phyloP scores from a whole-genome alignment of 352 stramenopile species.

The Phytopythium boreale region DNA sequence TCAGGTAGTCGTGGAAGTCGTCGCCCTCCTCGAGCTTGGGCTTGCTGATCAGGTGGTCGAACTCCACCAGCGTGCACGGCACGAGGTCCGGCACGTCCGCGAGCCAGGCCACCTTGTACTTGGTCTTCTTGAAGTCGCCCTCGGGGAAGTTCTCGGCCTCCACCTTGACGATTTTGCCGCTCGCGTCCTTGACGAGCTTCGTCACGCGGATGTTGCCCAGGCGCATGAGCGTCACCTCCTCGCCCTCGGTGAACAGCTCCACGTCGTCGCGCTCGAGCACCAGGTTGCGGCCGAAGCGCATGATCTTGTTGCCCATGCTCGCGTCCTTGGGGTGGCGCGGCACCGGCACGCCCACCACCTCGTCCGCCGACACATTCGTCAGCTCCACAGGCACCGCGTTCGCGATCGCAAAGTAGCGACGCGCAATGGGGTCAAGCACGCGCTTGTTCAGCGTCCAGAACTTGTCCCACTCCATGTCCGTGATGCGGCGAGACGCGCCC shows the following conservation, averaged over 20 bases:
- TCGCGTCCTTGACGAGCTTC: conserved; percentile 59
- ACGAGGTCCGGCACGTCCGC: conserved; percentile 88
- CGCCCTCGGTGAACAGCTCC: conserved; percentile 90
- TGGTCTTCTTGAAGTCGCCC: conserved; percentile 94
- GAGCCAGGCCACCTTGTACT: conserved; percentile 97
- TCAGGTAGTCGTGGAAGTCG: conserved; percentile 97
- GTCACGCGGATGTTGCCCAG: conserved; percentile 93
- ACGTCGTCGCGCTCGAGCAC: conserved; percentile 96
- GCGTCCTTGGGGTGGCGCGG: conserved; percentile 81
- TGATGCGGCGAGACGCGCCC: conserved; percentile 94
- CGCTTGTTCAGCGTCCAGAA: conserved; percentile 99
- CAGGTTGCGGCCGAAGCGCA: conserved; percentile 87
- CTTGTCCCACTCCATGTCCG: conserved; percentile 99
- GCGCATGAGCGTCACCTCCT: conserved; percentile 97
- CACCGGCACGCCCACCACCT: conserved; percentile 62
- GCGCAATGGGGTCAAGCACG: conserved; percentile 94
- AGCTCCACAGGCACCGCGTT: conserved; percentile 89
- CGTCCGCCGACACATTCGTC: conserved; percentile 55
- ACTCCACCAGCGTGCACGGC: conserved; percentile 93
- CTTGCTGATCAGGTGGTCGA: conserved; percentile 99
- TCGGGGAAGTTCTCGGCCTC: conserved; percentile 76
- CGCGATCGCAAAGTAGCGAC: conserved; percentile 97
- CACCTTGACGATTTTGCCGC: conserved; percentile 52
- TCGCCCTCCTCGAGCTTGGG: conserved; percentile 98
- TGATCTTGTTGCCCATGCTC: conserved; percentile 79